phyloP scores from a whole-genome alignment of 169 alveolate species.

The Cryptosporidium sp. region DNA sequence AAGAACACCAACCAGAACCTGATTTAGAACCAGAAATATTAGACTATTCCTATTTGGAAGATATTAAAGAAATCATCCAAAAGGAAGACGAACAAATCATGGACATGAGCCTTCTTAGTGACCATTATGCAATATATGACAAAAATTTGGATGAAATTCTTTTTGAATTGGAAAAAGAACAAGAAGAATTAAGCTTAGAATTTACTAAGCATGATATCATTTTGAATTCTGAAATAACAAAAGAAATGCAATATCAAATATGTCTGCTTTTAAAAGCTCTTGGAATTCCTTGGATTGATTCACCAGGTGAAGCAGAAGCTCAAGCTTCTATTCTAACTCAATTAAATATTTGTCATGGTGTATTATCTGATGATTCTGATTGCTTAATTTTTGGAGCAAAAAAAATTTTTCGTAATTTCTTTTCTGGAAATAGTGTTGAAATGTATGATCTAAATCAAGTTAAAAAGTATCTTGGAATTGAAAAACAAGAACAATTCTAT shows the following conservation, averaged over 20 bases:
- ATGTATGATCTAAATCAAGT: constrained; percentile 85
- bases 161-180: constrained; percentile 75
- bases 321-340: constrained; percentile 90
- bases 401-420: constrained; percentile 90
- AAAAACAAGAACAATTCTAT: constrained; percentile 86
- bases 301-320: constrained; percentile 97
- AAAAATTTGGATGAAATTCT: constrained; percentile 71
- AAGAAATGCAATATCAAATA: constrained; percentile 80
- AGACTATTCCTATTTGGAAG: constrained; percentile 28
- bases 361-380: constrained; percentile 94
- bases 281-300: constrained; percentile 94
- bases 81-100: not conserved
- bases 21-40: not conserved
- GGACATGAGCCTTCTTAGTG: not conserved
- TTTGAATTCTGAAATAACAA: constrained; percentile 72
- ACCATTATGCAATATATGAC: not conserved
- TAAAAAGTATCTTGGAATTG: constrained; percentile 85
- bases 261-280: constrained; percentile 85
- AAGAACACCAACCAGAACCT: not conserved
- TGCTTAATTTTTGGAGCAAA: constrained; percentile 92
- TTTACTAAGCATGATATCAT: constrained; percentile 66
- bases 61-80: constrained; percentile 59
- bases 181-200: constrained; percentile 72
- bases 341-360: constrained; percentile 86
- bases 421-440: constrained; percentile 88